These are phyloP conservation scores for Musa balbisiana DNA, from an alignment of 202 grass and related monocot genomes.

Conservation along the genomic window DNA sequence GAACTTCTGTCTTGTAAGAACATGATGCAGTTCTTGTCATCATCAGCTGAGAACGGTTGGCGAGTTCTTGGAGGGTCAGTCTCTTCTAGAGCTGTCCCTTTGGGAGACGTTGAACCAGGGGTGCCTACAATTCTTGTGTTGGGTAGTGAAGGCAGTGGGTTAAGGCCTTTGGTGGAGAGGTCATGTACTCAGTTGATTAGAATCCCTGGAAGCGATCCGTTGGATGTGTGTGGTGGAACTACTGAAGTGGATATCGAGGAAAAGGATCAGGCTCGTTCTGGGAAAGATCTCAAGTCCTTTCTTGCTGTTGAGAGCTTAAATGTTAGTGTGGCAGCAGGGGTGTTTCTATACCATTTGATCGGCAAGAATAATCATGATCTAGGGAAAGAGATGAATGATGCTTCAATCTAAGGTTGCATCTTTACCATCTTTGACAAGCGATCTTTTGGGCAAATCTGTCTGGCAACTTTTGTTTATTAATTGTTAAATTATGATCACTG, in stretches of 20 bases:
- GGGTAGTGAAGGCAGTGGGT: slow-evolving; percentile 86
- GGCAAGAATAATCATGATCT: slow-evolving; percentile 29
- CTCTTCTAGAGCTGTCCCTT: slow-evolving; percentile 57
- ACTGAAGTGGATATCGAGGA: slow-evolving; percentile 43
- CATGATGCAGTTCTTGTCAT: slow-evolving; percentile 98
- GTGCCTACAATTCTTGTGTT: slow-evolving; percentile 78
- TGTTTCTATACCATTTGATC: slow-evolving; percentile 85
- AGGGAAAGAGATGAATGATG: slow-evolving; percentile 28
- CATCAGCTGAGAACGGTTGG: slow-evolving; percentile 85
- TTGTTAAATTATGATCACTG: background rate
- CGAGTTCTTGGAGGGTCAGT: slow-evolving; percentile 75
- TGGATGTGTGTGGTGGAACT: slow-evolving; percentile 34
- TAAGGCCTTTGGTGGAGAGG: slow-evolving; percentile 73
- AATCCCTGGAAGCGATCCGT: slow-evolving; percentile 51
- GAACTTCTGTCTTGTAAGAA: slow-evolving; percentile 84
- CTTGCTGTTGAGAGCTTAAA: slow-evolving; percentile 96
- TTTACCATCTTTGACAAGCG: background rate
- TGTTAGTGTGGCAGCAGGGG: slow-evolving; percentile 89
- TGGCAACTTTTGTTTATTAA: background rate
- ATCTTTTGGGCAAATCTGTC: background rate
- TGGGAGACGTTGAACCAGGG: slow-evolving; percentile 48
- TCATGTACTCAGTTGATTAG: slow-evolving; percentile 78
- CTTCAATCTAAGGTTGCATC: slow-evolving; percentile 33
- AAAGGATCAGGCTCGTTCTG: slow-evolving; percentile 29
- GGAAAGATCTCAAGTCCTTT: slow-evolving; percentile 55